A percentile compares a stretch with the other conserved stretches of the same genome.
phyloP scores from a whole-genome alignment of 139 green algal species.

The Picochlorum sp. region DNA sequence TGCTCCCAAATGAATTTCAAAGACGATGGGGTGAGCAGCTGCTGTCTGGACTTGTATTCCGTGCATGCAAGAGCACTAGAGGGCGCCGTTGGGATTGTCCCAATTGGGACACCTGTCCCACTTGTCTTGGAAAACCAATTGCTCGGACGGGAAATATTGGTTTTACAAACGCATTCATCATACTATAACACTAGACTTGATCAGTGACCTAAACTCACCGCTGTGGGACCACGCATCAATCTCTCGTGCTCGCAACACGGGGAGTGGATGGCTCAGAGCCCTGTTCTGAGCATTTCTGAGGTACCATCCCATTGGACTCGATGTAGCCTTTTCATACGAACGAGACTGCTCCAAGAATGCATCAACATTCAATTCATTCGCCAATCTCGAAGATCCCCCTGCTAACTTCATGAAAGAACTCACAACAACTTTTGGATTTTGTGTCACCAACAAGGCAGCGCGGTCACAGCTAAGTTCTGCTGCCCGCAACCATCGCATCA shows the following conservation, averaged over 20 bases:
- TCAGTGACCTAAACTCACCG: constrained; percentile 30
- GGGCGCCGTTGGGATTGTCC: no score
- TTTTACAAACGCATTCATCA: constrained; percentile 3
- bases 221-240: constrained; percentile 64
- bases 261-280: constrained; percentile 74
- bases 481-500: constrained; percentile 78
- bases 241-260: constrained; percentile 78
- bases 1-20: background rate
- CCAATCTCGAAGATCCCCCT: constrained; percentile 68
- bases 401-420: constrained; percentile 92
- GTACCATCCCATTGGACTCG: constrained; percentile 69
- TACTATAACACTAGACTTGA: constrained; percentile 9
- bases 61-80: no score
- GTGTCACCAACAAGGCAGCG: constrained; percentile 82
- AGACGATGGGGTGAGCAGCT: background rate
- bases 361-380: constrained; percentile 85
- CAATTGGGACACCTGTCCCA: no score
- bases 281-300: constrained; percentile 81
- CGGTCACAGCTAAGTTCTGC: constrained; percentile 95
- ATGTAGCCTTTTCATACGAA: constrained; percentile 76
- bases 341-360: constrained; percentile 78
- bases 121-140: background rate
- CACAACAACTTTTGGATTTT: constrained; percentile 60
- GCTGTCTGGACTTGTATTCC: no score
- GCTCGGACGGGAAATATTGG: no score